Base-by-base conservation (phyloP, 371 early-diverging fungal genomes). In the Lichtheimia ramosa region DNA sequence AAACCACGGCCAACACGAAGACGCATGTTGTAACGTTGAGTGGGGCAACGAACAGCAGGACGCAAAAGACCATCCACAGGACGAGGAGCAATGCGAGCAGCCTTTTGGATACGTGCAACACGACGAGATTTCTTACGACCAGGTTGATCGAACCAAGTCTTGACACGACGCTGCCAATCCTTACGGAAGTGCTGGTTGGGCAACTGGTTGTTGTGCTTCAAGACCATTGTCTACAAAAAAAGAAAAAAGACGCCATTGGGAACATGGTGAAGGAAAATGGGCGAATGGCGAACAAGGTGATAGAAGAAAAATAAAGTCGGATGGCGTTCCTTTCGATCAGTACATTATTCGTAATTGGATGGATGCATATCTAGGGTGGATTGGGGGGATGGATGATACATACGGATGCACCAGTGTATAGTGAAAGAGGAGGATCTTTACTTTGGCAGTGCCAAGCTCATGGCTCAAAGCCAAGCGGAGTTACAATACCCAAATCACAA, bases 141-240 rank as follows among this genome's bases (percentile, higher is more conserved):
- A 68, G 99, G 94, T 86, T 99, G 99, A 86, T 98, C 89, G 85
- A 99, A 99, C 98, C 99, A 99, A 70, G 97, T 97, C 89, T 93
- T 95, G 65, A 98, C 97, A 71, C 93, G 95, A 64, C 84, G 79
- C 79, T 96, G 92, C 95, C 99, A 97, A 84, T 97, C 93, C 93
- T 99, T 99, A 83, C 94, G 98, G 91, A 98, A 96, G 79, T 99
- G 99, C 79, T 82, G 88, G 85, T 96, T 97, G 84, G 97, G 98
- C 85, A 99, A 84, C 77, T 90, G 89, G 85, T 98, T 97, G 93
- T 99, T 99, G 90, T 97, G 99, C 89, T 92, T 94, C 92, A 95
- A 88, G 63, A 75, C 77, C 77, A 77, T 77, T 59, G 63, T 72
- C 74, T 77, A 53, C 46, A 40, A 15, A 28, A 16, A n/a, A 5